Evolutionary conservation across 139 green algal genomes (phyloP), one percentile per base, ranked within the genome.

Genomic region (Coelastrella sp.): DNA sequence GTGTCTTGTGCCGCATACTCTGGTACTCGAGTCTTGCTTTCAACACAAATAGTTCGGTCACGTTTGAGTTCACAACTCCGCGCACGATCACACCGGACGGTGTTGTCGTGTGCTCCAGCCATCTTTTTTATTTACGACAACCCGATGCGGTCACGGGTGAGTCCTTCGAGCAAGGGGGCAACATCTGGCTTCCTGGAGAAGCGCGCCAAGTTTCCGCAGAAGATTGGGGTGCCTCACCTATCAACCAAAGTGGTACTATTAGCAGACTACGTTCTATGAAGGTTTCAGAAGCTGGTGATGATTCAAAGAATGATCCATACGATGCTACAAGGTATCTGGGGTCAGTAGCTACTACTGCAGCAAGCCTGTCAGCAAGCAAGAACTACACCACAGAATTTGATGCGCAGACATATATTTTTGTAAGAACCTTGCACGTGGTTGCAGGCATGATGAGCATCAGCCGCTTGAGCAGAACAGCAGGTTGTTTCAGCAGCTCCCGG

Each of bases 1-100:
- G 63, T 27, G 35, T 88, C 23, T 13, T 88, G 64, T 88, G 84
- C 41, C 63, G 75, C 13, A 13, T 88, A 30, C 51, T 88, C n/a
- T 72, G 80, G 63, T 69, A 51, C 17, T 57, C 32, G 37, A 76
- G 51, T 43, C 51, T 83, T 13, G 57, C 72, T 11, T 64, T 63
- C n/a, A 53, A 71, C 37, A 51, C 40, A 6, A 21, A 8, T 6
- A 75, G 62, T 27, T 23, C 27, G 7, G 37, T 62, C 21, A 85
- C 62, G 21, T 4, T 69, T 41, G 62, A 69, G 40, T 40, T 69
- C 17, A 40, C 62, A 8, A 69, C 62, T 40, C 62, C 83, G 0
- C 51, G 71, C 2, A 59, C n/a, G 25, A 11, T 32, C 23, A 63
- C 83, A 32, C 83, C 83, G 3, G 71, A 69, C 45, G 69, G 73